These are phyloP conservation scores for Achlya hypogyna DNA, from an alignment of 352 stramenopile genomes.

Conservation along the genomic window DNA sequence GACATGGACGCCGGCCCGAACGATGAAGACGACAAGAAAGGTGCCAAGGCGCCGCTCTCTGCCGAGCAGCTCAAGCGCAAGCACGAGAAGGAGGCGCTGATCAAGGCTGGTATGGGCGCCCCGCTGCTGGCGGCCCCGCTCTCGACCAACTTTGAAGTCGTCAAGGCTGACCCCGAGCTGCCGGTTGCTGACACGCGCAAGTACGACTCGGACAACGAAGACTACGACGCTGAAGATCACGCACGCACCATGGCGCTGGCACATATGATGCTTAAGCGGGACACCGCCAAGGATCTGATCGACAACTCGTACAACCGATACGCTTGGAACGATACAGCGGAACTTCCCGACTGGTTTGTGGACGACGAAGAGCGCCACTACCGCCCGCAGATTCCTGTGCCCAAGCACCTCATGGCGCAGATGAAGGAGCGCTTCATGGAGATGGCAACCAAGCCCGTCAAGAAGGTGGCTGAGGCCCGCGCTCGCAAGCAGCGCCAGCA, in stretches of 20 bases:
- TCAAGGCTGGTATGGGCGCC: constrained; percentile 78
- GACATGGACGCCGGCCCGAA: constrained; percentile 25
- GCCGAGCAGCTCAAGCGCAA: constrained; percentile 19
- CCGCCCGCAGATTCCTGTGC: constrained; percentile 95
- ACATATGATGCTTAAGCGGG: constrained; percentile 97
- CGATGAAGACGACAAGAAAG: constrained; percentile 22
- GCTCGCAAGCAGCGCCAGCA: constrained; percentile 91
- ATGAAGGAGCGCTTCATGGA: constrained; percentile 97
- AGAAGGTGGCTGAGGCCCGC: constrained; percentile 98
- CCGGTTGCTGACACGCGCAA: constrained; percentile 80
- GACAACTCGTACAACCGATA: constrained; percentile 99
- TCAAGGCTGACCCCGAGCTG: constrained; percentile 31
- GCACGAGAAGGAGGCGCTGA: constrained; percentile 67
- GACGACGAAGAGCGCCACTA: constrained; percentile 96
- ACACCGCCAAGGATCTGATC: constrained; percentile 96
- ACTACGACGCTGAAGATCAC: constrained; percentile 97
- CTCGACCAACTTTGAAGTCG: constrained; percentile 46
- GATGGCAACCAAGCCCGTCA: constrained; percentile 95
- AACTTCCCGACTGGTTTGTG: constrained; percentile 97
- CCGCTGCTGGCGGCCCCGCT: constrained; percentile 28
- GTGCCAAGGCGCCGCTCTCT: constrained; percentile 8
- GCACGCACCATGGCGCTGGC: constrained; percentile 93
- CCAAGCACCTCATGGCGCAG: constrained; percentile 93
- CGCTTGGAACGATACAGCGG: constrained; percentile 95
- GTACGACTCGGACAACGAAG: constrained; percentile 94